phyloP scores from a whole-genome alignment of 768 basidiomycete species.

The Neoboletus magnificus region DNA sequence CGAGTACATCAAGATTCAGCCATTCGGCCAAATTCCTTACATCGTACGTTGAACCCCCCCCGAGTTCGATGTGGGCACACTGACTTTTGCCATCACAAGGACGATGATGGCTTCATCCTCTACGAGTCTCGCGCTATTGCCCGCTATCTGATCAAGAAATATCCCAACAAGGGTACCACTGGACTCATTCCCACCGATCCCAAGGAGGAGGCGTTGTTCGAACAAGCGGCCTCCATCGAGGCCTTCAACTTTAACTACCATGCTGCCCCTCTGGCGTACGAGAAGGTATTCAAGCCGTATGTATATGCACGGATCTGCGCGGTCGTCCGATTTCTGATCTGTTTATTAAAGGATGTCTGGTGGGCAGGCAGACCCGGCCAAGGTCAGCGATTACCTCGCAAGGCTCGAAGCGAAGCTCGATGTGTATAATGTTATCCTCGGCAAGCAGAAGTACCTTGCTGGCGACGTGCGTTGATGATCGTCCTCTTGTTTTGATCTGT shows the following conservation, averaged over 20 bases:
- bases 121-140: constrained; percentile 62
- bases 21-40: constrained; percentile 53
- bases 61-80: background rate
- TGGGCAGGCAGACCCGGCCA: constrained; percentile 20
- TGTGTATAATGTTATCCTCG: constrained; percentile 51
- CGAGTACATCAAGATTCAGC: constrained; percentile 47
- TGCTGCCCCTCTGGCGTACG: constrained; percentile 38
- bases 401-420: constrained; percentile 40
- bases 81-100: constrained; percentile 24
- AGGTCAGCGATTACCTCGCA: constrained; percentile 8
- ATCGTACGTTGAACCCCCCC: constrained; percentile 25
- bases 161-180: constrained; percentile 45
- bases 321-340: background rate
- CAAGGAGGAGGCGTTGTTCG: constrained; percentile 32
- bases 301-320: constrained; percentile 9
- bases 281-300: constrained; percentile 54
- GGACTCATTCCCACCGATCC: constrained; percentile 46
- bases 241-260: constrained; percentile 45
- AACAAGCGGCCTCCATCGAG: constrained; percentile 45
- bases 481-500: background rate
- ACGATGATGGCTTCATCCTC: constrained; percentile 61
- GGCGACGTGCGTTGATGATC: constrained; percentile 43
- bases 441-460: constrained; percentile 53
- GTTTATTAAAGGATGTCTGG: constrained; percentile 14
- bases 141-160: constrained; percentile 57